A percentile compares a stretch with the other conserved stretches of the same genome.
phyloP scores from a whole-genome alignment of 2,329 filamentous ascomycete genomes.

The Fusarium agapanthi region DNA sequence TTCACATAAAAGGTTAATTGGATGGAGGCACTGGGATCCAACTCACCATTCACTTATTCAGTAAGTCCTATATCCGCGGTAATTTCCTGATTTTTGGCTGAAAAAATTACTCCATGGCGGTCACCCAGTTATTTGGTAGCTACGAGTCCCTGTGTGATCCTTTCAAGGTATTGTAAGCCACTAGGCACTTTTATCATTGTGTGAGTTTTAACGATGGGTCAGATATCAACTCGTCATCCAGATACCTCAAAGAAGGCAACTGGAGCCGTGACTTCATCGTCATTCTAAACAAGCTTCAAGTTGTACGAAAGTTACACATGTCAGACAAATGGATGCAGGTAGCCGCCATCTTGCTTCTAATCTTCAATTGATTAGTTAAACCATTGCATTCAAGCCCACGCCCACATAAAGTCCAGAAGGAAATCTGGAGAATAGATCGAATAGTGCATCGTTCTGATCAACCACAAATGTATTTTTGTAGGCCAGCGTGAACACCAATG shows the following conservation, averaged over 20 bases:
- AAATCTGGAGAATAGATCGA: neutral
- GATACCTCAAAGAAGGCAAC: neutral
- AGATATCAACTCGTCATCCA: neutral
- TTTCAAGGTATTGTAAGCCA: neutral
- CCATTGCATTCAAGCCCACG: neutral
- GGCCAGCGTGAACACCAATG: neutral
- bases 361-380: neutral
- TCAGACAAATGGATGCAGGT: neutral
- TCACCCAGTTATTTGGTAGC: neutral
- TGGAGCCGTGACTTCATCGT: slow-evolving; percentile 12
- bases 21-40: neutral
- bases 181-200: neutral
- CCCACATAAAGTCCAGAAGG: neutral
- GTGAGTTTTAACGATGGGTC: neutral
- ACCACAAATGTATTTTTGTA: neutral
- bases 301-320: neutral
- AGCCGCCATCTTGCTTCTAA: neutral
- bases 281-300: neutral
- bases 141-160: neutral
- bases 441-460: neutral
- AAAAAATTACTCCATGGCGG: slow-evolving; percentile 2
- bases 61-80: neutral
- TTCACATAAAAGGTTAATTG: neutral
- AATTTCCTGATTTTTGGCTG: neutral
- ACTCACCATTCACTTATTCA: neutral